Evolutionary conservation across 495 filamentous ascomycete species (phyloP).

Genomic region (Glutinoglossum americanum): DNA sequence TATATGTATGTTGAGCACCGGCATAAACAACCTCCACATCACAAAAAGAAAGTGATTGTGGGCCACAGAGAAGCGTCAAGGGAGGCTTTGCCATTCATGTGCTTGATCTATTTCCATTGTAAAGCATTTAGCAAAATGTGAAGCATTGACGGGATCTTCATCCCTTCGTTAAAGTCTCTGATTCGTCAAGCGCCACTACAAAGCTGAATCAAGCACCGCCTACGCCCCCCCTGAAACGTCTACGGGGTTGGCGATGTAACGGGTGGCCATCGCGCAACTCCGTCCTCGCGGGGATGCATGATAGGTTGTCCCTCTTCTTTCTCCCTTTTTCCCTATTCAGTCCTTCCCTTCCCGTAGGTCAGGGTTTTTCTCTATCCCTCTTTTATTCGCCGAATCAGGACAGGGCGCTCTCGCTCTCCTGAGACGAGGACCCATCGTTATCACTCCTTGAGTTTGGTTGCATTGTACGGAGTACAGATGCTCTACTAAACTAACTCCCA

Average conservation of each 20-base stretch:
- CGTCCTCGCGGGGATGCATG: neutral
- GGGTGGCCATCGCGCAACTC: neutral
- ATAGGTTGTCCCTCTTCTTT: neutral
- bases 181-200: too few species aligned
- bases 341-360: neutral
- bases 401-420: neutral
- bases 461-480: neutral
- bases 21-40: too few species aligned
- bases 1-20: too few species aligned
- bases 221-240: neutral
- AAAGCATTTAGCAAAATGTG: too few species aligned
- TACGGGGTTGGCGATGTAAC: neutral
- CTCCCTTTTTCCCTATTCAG: neutral
- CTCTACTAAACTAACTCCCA: neutral
- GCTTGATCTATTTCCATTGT: too few species aligned
- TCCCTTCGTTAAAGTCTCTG: too few species aligned
- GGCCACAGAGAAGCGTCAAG: too few species aligned
- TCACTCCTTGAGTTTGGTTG: neutral
- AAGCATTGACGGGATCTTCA: too few species aligned
- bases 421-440: neutral
- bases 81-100: too few species aligned
- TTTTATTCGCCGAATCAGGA: constrained; percentile 3
- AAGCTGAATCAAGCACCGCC: neutral
- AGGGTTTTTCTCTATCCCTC: constrained; percentile 3
- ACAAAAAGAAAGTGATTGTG: too few species aligned